Conservation (phyloP, 164 flowering plant genomes). For the Amborella trichopoda region DNA sequence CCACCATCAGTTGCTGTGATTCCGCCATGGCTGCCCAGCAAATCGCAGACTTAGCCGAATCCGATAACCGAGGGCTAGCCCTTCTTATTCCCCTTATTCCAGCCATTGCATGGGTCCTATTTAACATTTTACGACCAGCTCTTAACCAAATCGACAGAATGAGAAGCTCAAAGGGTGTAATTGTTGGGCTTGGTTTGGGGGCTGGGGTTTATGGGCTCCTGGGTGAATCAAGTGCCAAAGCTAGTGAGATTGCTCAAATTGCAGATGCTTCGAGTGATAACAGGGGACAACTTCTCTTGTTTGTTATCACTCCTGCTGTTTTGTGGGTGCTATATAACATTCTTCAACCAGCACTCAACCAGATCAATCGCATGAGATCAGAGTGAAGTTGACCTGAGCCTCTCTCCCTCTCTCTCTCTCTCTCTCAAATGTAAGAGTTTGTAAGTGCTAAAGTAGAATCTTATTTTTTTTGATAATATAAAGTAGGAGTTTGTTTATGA, state of each 20-base stretch:
- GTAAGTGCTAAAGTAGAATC: no score
- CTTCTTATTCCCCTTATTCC: slow-evolving; percentile 68
- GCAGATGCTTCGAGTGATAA: slow-evolving; percentile 39
- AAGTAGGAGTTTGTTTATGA: no score
- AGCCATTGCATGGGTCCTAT: slow-evolving; percentile 79
- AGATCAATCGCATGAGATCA: slow-evolving; percentile 79
- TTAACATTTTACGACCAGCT: slow-evolving; percentile 82
- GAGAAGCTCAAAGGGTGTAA: slow-evolving; percentile 42
- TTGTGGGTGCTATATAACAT: slow-evolving; percentile 63
- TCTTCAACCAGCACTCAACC: slow-evolving; percentile 87
- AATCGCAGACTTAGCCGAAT: slow-evolving; percentile 43
- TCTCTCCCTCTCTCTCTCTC: no score
- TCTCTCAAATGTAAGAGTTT: no score
- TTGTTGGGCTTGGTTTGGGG: slow-evolving; percentile 51
- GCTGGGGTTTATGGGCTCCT: slow-evolving; percentile 48
- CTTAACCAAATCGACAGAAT: slow-evolving; percentile 72
- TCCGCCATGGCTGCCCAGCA: slow-evolving; percentile 77
- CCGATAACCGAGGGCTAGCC: slow-evolving; percentile 78
- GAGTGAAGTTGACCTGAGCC: no score
- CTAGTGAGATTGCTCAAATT: slow-evolving; percentile 31
- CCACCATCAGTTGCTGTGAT: slow-evolving; percentile 43
- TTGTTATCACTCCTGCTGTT: slow-evolving; percentile 59
- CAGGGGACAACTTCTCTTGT: slow-evolving; percentile 49
- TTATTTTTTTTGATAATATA: no score
- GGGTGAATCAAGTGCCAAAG: slow-evolving; percentile 27